Base-by-base conservation (phyloP, 495 filamentous ascomycete genomes). In the Penicillium ochrochloron region DNA sequence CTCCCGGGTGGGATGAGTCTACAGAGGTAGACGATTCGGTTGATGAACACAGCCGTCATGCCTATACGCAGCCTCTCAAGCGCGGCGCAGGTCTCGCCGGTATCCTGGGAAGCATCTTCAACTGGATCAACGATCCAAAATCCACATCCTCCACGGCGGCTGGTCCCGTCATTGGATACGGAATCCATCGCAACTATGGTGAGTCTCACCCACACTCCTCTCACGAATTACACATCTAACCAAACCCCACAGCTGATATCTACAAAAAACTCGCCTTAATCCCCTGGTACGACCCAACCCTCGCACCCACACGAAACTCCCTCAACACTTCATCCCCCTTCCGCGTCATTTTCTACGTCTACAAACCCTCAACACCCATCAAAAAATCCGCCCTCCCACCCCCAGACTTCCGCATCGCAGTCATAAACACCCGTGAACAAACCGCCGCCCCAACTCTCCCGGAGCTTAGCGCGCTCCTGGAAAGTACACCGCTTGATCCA, bases 361-460 rank as follows among this genome's bases (percentile, higher is more conserved):
- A 89, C 87, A 97, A 95, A 72, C 85, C 91, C 17, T 78, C 74
- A n/a, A 83, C 85, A 0, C 75, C 80, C 2, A 94, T 93, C 80
- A 84, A 86, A 44, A 97, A 97, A 70, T 82, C 88, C 12, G 82
- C 87, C 23, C 93, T 89, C 19, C 88, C 89, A 1, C 58, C 84
- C 0, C 93, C 95, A 0, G 92, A 97, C 68, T 97, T 94, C 75
- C 85, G 86, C 41, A 83, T 99, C 44, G 87, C 88, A 5, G 91
- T 97, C 17, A 82, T 93, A 29, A 88, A 91, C 70, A 91, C 93
- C 3, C 86, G 91, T 15, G 73, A 76, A 29, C 81, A 88, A 51
- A 87, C 88, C 0, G 70, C 77, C 17, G 80, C 96, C 10, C 95
- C 95, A 1, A 88, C 89, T 0, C 74, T 93, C 21, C 75, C 84